A percentile compares a stretch with the other conserved stretches of the same genome.
Conservation (phyloP, 1,139 yeast genomes). For the Yamadazyma buinensis region DNA sequence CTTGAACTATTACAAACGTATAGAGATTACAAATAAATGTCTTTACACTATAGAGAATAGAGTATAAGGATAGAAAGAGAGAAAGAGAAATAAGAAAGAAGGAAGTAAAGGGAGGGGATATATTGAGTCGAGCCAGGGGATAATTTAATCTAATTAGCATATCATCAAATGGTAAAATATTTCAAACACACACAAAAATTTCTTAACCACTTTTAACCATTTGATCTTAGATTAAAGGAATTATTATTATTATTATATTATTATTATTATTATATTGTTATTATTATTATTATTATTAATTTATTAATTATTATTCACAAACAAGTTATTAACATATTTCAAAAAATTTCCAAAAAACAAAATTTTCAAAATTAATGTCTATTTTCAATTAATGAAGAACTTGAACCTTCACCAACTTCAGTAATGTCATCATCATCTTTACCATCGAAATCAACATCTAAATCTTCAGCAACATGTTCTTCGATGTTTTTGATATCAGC, state of each 20-base stretch:
- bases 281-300: neutral
- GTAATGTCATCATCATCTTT: slow-evolving; percentile 21
- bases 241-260: too few relatives aligned
- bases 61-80: neutral
- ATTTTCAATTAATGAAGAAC: slow-evolving; percentile 5
- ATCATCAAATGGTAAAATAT: slow-evolving; percentile 3
- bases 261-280: neutral
- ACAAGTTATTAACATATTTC: too few relatives aligned
- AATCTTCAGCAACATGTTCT: slow-evolving; percentile 52
- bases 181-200: slow-evolving; percentile 7
- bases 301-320: neutral
- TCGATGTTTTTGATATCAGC: slow-evolving; percentile 63
- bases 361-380: slow-evolving; percentile 1
- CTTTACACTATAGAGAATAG: too few relatives aligned
- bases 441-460: slow-evolving; percentile 51
- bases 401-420: slow-evolving; percentile 1
- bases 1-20: too few relatives aligned
- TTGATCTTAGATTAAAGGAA: slow-evolving; percentile 3
- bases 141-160: slow-evolving; percentile 1
- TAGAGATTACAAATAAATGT: too few relatives aligned
- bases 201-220: slow-evolving; percentile 3
- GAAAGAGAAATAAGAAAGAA: neutral
- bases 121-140: slow-evolving; percentile 11
- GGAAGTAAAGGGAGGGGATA: slow-evolving; percentile 3
- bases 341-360: too few relatives aligned